phyloP scores from a whole-genome alignment of 1,284 basidiomycete species.

The Malassezia globosa region DNA sequence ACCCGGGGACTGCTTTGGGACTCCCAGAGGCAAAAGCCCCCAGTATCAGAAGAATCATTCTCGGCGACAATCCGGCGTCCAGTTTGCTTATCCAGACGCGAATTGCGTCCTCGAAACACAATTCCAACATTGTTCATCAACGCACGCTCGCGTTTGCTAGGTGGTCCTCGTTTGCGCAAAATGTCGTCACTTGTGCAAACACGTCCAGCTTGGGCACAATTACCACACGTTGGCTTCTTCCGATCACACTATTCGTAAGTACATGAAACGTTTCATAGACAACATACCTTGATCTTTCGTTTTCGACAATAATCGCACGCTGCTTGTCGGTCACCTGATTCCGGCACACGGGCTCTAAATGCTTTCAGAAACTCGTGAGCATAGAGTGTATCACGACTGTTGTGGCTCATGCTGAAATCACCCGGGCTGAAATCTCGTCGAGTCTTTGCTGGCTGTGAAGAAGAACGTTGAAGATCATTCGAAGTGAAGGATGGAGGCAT shows the following conservation, averaged over 20 bases:
- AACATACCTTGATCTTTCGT: conserved; percentile 18
- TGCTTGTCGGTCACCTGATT: conserved; percentile 16
- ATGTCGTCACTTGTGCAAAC: conserved; percentile 17
- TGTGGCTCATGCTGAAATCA: conserved; percentile 6
- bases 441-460: conserved; percentile 10
- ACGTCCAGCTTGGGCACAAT: conserved; percentile 14
- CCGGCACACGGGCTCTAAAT: conserved; percentile 15
- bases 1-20: neutral
- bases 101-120: conserved; percentile 8
- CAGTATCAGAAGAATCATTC: neutral
- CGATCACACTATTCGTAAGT: conserved; percentile 11
- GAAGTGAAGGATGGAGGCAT: conserved; percentile 4
- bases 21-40: neutral
- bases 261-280: neutral
- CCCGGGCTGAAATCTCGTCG: neutral
- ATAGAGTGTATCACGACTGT: conserved; percentile 15
- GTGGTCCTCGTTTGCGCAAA: conserved; percentile 15
- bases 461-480: conserved; percentile 12
- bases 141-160: conserved; percentile 16
- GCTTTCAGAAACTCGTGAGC: conserved; percentile 18
- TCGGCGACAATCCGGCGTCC: neutral
- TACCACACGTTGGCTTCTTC: conserved; percentile 18
- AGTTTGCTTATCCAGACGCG: neutral
- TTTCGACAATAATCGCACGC: conserved; percentile 21
- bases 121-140: conserved; percentile 16